phyloP scores from a whole-genome alignment of 1,284 basidiomycete species.

The Moesziomyces sp. region DNA sequence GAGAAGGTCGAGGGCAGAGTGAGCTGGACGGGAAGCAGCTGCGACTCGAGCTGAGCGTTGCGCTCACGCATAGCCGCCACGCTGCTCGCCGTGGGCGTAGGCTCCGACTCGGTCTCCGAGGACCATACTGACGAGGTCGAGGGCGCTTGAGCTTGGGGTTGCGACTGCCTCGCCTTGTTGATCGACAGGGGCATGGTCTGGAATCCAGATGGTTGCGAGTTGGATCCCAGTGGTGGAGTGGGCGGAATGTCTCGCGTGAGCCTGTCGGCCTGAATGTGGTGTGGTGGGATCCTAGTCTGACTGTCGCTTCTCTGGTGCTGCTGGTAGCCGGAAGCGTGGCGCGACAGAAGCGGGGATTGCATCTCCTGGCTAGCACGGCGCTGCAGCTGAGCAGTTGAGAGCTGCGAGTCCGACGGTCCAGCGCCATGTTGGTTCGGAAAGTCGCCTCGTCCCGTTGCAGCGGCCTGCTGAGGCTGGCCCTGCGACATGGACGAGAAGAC shows the following conservation, averaged over 20 bases:
- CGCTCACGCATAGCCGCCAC: conserved; percentile 38
- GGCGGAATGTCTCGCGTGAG: conserved; percentile 21
- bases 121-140: conserved; percentile 37
- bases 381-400: conserved; percentile 36
- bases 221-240: conserved; percentile 25
- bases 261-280: neutral
- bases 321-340: conserved; percentile 3
- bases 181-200: conserved; percentile 36
- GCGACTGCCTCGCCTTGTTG: conserved; percentile 11
- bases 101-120: conserved; percentile 38
- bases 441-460: neutral
- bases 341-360: conserved; percentile 18
- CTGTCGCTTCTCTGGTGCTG: conserved; percentile 5
- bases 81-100: conserved; percentile 53
- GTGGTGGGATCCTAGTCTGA: neutral
- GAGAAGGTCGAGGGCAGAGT: conserved; percentile 27
- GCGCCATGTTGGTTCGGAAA: conserved; percentile 30
- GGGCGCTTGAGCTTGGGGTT: neutral
- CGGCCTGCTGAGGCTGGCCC: neutral
- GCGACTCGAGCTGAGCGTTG: conserved; percentile 21
- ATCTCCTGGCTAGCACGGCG: conserved; percentile 27
- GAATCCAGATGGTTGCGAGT: conserved; percentile 6
- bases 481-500: conserved; percentile 24
- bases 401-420: conserved; percentile 22
- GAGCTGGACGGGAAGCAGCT: conserved; percentile 38